phyloP scores from a whole-genome alignment of 1,139 yeast species.

The Pichia sp. region DNA sequence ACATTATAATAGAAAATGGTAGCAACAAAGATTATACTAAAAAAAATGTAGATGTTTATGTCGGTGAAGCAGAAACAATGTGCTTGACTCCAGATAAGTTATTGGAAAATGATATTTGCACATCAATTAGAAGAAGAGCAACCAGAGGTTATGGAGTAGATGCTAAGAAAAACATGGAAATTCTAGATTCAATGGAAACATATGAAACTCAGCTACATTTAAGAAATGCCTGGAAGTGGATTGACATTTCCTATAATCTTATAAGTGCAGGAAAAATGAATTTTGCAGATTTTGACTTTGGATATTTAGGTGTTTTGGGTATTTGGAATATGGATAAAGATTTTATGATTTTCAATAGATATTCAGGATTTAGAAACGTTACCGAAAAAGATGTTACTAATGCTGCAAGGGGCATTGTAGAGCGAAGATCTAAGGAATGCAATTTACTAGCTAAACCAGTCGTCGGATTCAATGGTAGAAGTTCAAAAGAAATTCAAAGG shows the following conservation, averaged over 20 bases:
- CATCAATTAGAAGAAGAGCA: slow-evolving; percentile 66
- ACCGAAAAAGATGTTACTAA: slow-evolving; percentile 38
- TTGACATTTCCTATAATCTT: slow-evolving; percentile 62
- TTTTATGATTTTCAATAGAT: slow-evolving; percentile 50
- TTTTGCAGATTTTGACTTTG: slow-evolving; percentile 65
- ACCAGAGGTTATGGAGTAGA: slow-evolving; percentile 67
- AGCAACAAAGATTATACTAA: slow-evolving; percentile 9
- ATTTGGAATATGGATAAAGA: slow-evolving; percentile 82
- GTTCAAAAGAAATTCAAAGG: slow-evolving; percentile 56
- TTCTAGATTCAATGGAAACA: slow-evolving; percentile 49
- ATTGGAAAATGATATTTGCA: slow-evolving; percentile 57
- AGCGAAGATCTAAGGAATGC: slow-evolving; percentile 24
- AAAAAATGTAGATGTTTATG: slow-evolving; percentile 7
- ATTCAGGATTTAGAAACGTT: slow-evolving; percentile 31
- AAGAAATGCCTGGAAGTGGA: slow-evolving; percentile 86
- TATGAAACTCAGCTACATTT: slow-evolving; percentile 55
- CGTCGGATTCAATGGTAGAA: slow-evolving; percentile 41
- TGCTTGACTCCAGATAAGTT: slow-evolving; percentile 23
- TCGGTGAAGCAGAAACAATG: slow-evolving; percentile 7
- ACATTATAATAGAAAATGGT: slow-evolving; percentile 11
- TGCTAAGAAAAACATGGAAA: slow-evolving; percentile 54
- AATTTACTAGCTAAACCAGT: slow-evolving; percentile 24
- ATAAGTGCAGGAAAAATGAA: slow-evolving; percentile 66
- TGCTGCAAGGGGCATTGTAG: slow-evolving; percentile 31
- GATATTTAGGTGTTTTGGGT: slow-evolving; percentile 83